Conservation (phyloP, 192 early-diverging fungal genomes). For the Backusella macrospora region DNA sequence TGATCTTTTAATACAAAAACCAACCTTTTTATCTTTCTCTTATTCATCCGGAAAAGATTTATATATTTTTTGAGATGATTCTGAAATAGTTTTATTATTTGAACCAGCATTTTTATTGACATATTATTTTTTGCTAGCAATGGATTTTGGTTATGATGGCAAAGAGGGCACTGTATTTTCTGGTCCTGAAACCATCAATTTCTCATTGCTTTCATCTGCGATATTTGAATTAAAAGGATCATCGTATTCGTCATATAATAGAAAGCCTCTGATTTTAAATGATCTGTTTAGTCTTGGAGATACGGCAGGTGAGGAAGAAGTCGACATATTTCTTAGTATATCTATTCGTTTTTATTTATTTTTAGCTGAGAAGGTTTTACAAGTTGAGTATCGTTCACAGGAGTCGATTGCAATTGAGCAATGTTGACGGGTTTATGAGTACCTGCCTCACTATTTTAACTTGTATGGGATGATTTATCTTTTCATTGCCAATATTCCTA, state of each 20-base stretch:
- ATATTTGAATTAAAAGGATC: neutral
- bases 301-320: neutral
- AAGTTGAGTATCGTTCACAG: neutral
- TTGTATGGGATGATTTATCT: neutral
- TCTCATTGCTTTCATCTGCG: neutral
- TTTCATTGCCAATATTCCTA: neutral
- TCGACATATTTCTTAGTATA: neutral
- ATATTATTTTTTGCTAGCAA: neutral
- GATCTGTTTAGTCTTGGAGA: neutral
- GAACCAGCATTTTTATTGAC: neutral
- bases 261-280: neutral
- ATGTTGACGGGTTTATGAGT: neutral
- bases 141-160: constrained; percentile 25
- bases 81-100: neutral
- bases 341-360: neutral
- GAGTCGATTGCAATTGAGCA: neutral
- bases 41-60: neutral
- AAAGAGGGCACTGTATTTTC: constrained; percentile 26
- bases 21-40: neutral
- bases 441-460: no score
- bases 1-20: neutral
- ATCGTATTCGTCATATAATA: neutral
- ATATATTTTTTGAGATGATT: neutral
- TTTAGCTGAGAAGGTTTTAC: neutral
- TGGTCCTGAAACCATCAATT: neutral